Evolutionary conservation across 2,329 filamentous ascomycete species (phyloP).

Genomic region (Helotiales sp.): DNA sequence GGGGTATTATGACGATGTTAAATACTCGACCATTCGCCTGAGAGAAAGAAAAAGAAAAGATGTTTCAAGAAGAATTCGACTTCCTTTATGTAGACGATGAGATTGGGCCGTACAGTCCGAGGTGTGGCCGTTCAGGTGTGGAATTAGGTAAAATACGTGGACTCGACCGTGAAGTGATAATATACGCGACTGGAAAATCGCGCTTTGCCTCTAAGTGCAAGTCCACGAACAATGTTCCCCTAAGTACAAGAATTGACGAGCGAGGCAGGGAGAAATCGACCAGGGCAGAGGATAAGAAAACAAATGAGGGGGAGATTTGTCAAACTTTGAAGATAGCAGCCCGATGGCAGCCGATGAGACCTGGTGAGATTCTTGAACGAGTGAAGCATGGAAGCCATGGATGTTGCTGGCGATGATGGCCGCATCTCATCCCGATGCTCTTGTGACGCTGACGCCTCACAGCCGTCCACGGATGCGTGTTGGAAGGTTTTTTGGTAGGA

Average conservation of each 20-base stretch:
- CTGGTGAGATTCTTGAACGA: too few species aligned
- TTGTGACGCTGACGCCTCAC: too few species aligned
- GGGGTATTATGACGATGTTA: constrained; percentile 1
- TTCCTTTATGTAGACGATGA: background rate
- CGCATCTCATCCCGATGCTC: too few species aligned
- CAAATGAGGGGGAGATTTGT: constrained; percentile 24
- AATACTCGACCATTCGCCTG: background rate
- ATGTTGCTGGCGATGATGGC: too few species aligned
- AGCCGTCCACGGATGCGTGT: too few species aligned
- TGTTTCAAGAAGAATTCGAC: background rate
- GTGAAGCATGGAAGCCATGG: too few species aligned
- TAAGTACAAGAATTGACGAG: constrained; percentile 25
- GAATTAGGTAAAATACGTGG: constrained; percentile 20
- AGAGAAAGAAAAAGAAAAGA: background rate
- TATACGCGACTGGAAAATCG: constrained; percentile 18
- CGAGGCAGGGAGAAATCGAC: constrained; percentile 10
- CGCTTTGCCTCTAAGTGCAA: constrained; percentile 13
- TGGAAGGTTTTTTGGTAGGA: too few species aligned
- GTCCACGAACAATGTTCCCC: constrained; percentile 11
- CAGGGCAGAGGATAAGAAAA: constrained; percentile 22
- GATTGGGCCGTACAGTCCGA: too few species aligned
- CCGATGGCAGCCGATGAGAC: background rate
- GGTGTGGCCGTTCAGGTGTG: background rate
- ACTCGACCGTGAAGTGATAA: constrained; percentile 27
- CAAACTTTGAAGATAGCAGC: constrained; percentile 8